Conservation (phyloP, 352 stramenopile genomes). For the Saprolegnia parasitica region DNA sequence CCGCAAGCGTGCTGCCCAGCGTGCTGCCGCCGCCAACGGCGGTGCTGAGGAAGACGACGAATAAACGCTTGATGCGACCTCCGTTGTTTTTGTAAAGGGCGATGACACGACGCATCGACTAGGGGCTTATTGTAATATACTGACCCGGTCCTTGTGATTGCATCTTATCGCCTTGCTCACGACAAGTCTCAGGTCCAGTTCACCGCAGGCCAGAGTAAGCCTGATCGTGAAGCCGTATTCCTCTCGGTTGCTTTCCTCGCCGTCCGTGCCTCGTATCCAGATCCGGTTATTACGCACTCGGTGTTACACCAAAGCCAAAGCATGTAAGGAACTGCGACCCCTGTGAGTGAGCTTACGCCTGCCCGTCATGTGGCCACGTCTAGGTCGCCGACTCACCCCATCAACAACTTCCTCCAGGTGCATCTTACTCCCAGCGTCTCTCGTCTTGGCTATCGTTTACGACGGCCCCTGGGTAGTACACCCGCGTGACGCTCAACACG, state of each 20-base stretch:
- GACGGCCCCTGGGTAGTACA: constrained; percentile 35
- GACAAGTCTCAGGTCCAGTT: too few species aligned
- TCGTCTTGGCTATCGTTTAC: background rate
- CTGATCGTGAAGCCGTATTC: too few species aligned
- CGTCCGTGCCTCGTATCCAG: background rate
- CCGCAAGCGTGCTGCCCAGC: constrained; percentile 90
- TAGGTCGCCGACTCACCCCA: background rate
- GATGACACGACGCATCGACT: constrained; percentile 12
- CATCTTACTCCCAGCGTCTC: background rate
- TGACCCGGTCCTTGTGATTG: constrained; percentile 12
- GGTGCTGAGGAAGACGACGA: constrained; percentile 77
- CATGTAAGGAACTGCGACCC: background rate
- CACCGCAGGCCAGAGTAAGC: too few species aligned
- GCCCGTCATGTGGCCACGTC: background rate
- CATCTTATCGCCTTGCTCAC: background rate
- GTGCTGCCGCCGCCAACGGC: constrained; percentile 86
- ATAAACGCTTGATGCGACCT: constrained; percentile 42
- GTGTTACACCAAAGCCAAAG: too few species aligned
- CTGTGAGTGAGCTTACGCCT: background rate
- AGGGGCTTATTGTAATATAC: constrained; percentile 18
- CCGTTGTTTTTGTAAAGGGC: constrained; percentile 28
- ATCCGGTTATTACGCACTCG: background rate
- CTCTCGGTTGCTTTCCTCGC: too few species aligned
- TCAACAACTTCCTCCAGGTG: constrained; percentile 19
- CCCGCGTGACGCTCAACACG: constrained; percentile 49